These are phyloP conservation scores for Circinella minor DNA, from an alignment of 371 early-diverging fungal species.

Conservation along the genomic window DNA sequence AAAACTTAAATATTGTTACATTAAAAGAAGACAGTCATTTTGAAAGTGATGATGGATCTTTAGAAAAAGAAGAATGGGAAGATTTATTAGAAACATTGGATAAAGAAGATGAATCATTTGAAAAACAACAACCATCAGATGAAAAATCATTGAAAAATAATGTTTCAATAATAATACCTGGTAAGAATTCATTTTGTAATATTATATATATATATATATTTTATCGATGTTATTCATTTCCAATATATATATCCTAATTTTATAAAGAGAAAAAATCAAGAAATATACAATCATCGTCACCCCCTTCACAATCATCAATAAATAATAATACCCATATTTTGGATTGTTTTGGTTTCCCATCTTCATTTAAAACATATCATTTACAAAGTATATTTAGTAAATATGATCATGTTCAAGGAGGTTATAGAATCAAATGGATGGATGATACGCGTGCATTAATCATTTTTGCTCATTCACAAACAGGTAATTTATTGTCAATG, in stretches of 20 bases:
- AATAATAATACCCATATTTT: constrained; percentile 27
- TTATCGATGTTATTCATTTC: not conserved
- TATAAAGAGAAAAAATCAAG: not conserved
- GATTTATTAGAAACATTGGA: constrained; percentile 34
- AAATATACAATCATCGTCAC: not conserved
- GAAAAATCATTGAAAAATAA: not conserved
- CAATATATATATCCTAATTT: no score
- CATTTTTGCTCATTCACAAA: constrained; percentile 69
- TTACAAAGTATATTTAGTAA: constrained; percentile 58
- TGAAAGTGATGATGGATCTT: not conserved
- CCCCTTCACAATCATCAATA: not conserved
- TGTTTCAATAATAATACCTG: not conserved
- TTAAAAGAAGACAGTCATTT: no score
- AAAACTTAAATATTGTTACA: not conserved
- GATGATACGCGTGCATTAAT: constrained; percentile 74
- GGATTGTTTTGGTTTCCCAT: constrained; percentile 59
- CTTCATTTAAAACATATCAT: constrained; percentile 55
- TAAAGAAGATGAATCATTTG: constrained; percentile 13
- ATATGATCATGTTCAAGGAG: constrained; percentile 63
- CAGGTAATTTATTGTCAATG: constrained; percentile 53
- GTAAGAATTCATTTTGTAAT: not conserved
- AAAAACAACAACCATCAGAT: not conserved
- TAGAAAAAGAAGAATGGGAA: constrained; percentile 30
- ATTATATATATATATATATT: not conserved
- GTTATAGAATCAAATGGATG: constrained; percentile 78